phyloP scores from a whole-genome alignment of 1,284 basidiomycete genomes.

The Tremellales sp. region DNA sequence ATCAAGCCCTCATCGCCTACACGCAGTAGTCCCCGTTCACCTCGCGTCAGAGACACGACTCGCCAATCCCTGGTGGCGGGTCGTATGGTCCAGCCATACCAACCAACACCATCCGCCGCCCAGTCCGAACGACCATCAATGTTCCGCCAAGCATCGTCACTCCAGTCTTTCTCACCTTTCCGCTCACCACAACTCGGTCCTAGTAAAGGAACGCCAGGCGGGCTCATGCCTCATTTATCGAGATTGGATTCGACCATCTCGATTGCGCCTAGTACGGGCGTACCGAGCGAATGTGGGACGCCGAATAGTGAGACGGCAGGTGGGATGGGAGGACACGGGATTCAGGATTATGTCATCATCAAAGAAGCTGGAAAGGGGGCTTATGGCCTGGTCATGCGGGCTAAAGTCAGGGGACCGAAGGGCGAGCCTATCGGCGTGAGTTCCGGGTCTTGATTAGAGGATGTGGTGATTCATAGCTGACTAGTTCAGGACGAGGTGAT shows the following conservation, averaged over 20 bases:
- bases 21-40: conserved; percentile 31
- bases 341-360: conserved; percentile 60
- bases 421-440: conserved; percentile 73
- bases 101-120: conserved; percentile 28
- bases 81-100: conserved; percentile 43
- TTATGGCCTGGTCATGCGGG: conserved; percentile 92
- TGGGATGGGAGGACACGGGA: conserved; percentile 45
- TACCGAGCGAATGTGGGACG: conserved; percentile 39
- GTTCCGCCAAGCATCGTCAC: conserved; percentile 6
- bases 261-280: conserved; percentile 39
- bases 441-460: too few relatives aligned
- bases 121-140: conserved; percentile 1
- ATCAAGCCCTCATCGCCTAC: conserved; percentile 21
- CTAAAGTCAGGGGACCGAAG: conserved; percentile 68
- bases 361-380: conserved; percentile 91
- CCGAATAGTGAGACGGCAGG: conserved; percentile 40
- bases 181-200: conserved; percentile 16
- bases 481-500: conserved; percentile 60
- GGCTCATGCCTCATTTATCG: conserved; percentile 10
- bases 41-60: conserved; percentile 41
- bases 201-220: neutral
- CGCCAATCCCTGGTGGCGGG: conserved; percentile 47
- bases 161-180: conserved; percentile 48
- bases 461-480: conserved; percentile 54
- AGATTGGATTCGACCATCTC: conserved; percentile 38